phyloP scores from a whole-genome alignment of 2,329 filamentous ascomycete genomes.

The Aspergillus caelatus region DNA sequence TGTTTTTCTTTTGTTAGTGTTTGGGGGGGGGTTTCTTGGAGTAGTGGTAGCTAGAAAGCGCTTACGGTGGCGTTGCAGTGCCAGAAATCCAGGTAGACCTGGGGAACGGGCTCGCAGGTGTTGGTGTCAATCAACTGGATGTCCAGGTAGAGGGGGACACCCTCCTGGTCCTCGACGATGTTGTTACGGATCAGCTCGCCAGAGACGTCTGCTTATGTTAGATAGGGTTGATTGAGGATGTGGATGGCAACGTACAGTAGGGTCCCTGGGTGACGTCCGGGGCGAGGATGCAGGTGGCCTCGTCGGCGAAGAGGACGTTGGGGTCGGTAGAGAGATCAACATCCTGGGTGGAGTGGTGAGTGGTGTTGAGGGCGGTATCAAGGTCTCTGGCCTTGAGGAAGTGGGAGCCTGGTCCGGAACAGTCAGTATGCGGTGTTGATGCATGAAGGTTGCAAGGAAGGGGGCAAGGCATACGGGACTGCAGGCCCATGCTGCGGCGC shows the following conservation, averaged over 20 bases:
- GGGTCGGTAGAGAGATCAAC: conserved; percentile 28
- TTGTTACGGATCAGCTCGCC: conserved; percentile 45
- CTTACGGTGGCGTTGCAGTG: conserved; percentile 44
- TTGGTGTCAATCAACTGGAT: conserved; percentile 45
- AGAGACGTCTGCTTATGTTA: conserved; percentile 31
- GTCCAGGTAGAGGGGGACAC: conserved; percentile 44
- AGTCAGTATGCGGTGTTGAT: neutral
- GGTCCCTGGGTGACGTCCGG: conserved; percentile 59
- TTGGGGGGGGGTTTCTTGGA: neutral
- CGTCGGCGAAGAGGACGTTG: conserved; percentile 32
- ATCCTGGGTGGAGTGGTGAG: conserved; percentile 42
- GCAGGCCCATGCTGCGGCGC: conserved; percentile 44
- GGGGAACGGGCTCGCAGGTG: conserved; percentile 44
- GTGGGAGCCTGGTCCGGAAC: conserved; percentile 14
- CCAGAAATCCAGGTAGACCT: conserved; percentile 45
- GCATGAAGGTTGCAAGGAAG: neutral
- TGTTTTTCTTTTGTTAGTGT: neutral
- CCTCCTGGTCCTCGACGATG: conserved; percentile 35
- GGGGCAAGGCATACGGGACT: conserved; percentile 23
- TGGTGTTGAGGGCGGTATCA: conserved; percentile 36
- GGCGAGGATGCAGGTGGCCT: conserved; percentile 52
- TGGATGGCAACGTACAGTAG: conserved; percentile 43
- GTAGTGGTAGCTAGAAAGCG: neutral
- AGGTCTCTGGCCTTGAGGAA: conserved; percentile 39
- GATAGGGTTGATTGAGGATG: neutral